Base-by-base conservation (phyloP, 345 rosid species). In the Melaleuca alternifolia region DNA sequence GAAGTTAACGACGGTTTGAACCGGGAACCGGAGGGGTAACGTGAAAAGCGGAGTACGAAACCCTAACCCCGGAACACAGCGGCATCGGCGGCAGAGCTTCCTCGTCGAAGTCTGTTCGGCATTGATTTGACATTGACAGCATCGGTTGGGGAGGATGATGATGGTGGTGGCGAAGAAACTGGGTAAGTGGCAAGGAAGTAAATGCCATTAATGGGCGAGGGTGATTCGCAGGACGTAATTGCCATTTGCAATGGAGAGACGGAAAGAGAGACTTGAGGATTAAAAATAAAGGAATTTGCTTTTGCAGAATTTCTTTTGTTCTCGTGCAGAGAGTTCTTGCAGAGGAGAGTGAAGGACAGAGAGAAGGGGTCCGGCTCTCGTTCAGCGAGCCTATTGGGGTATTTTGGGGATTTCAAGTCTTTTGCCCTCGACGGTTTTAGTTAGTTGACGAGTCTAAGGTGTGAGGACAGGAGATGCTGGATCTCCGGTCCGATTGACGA, bases 321-420 rank as follows among this genome's bases (percentile, higher is more conserved):
- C 83, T 86, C 87, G 51, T 71, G 92, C 93, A 91, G 93, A 91
- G 93, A 83, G 90, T 59, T 86, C 92, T 92, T 91, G 96, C 61
- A 89, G 91, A 65, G 89, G 56, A 75, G 75, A 18, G 84, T 28
- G 90, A 71, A 26, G 13, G 53, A 14, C 16, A 51, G 53, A 51
- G 33, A 24, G 54, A 16, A 8, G 21, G 1, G 8, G 86, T 62
- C 21, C 50, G 53, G 23, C 11, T 89, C 92, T 93, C 88, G 95
- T 88, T 56, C 91, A 87, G 88, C 50, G 96, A 91, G 96, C 95
- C 89, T 12, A 18, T 33, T 84, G 54, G 91, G 91, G 87, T 84
- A 85, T 76, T 90, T 89, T 85, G 51, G 93, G 91, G 85, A 90
- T 89, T 92, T 89, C 54, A 9, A 2, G 13, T 18, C 41, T 71